These are phyloP conservation scores for Venturiaceae sp. DNA, from an alignment of 2,329 filamentous ascomycete species.

Conservation along the genomic window DNA sequence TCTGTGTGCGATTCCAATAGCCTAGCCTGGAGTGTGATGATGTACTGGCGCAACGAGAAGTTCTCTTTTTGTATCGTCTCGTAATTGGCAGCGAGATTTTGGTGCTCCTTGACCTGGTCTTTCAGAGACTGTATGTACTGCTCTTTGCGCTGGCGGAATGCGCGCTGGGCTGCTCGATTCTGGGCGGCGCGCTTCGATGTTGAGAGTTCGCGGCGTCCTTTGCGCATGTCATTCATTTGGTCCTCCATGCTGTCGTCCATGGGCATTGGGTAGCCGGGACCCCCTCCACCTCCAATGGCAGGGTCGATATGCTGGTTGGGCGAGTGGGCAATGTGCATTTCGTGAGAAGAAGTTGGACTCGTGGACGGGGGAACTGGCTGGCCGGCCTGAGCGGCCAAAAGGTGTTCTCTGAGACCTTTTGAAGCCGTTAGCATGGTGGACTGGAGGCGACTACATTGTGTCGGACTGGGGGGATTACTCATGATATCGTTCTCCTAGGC, in stretches of 20 bases:
- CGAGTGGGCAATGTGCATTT: conserved; percentile 34
- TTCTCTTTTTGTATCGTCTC: conserved; percentile 83
- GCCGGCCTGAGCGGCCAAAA: conserved; percentile 43
- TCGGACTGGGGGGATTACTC: neutral
- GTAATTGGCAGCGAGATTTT: conserved; percentile 64
- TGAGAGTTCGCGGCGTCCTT: conserved; percentile 83
- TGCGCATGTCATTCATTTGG: conserved; percentile 42
- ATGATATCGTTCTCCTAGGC: neutral
- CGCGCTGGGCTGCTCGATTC: conserved; percentile 89
- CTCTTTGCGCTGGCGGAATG: conserved; percentile 95
- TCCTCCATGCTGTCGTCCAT: conserved; percentile 5
- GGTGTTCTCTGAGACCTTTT: conserved; percentile 52
- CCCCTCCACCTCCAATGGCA: conserved; percentile 41
- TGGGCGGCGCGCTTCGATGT: conserved; percentile 95
- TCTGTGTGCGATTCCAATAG: conserved; percentile 77
- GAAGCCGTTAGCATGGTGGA: conserved; percentile 5
- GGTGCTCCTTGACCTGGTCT: conserved; percentile 77
- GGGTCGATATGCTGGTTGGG: conserved; percentile 43
- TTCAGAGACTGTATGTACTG: conserved; percentile 97
- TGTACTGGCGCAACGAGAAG: conserved; percentile 83
- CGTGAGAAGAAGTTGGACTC: conserved; percentile 17
- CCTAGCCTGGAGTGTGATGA: conserved; percentile 79
- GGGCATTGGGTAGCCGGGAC: neutral
- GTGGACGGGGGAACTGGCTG: conserved; percentile 26
- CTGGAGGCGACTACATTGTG: neutral